These are phyloP conservation scores for Schwanniomyces vanrijiae DNA, from an alignment of 805 yeast species.

Conservation along the genomic window DNA sequence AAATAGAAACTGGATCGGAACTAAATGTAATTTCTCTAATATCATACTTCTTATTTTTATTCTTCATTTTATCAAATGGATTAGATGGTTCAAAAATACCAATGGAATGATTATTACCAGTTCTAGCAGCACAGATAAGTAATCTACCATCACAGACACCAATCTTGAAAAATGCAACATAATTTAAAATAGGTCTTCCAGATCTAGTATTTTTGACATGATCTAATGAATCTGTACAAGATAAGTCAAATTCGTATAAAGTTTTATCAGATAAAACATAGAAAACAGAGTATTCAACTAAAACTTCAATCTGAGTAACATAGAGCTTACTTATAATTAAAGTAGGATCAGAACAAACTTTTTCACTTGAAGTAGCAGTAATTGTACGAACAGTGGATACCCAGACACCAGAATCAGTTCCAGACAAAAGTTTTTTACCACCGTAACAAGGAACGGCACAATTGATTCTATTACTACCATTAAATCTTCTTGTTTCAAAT, in stretches of 20 bases:
- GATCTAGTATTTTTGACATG: conserved; percentile 54
- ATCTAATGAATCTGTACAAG: conserved; percentile 48
- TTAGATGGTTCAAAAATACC: conserved; percentile 88
- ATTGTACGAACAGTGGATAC: conserved; percentile 68
- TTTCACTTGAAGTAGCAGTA: conserved; percentile 47
- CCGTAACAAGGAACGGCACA: conserved; percentile 95
- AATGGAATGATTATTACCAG: conserved; percentile 76
- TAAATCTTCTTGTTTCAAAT: conserved; percentile 74
- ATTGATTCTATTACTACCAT: conserved; percentile 71
- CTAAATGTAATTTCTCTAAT: conserved; percentile 75
- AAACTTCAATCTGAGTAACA: conserved; percentile 84
- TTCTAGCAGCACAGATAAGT: conserved; percentile 85
- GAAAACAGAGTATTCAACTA: conserved; percentile 86
- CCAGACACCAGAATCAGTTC: conserved; percentile 90
- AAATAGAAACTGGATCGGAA: conserved; percentile 88
- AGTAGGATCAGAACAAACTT: conserved; percentile 67
- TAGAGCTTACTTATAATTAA: conserved; percentile 72
- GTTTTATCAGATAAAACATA: conserved; percentile 81
- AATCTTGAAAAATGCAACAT: conserved; percentile 85
- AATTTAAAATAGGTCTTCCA: conserved; percentile 80
- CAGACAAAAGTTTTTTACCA: conserved; percentile 85
- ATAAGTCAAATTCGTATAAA: conserved; percentile 70
- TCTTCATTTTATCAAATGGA: conserved; percentile 54
- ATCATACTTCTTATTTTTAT: conserved; percentile 62
- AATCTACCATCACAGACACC: conserved; percentile 91